A percentile compares a stretch with the other conserved stretches of the same genome.
Evolutionary conservation across 495 filamentous ascomycete genomes (phyloP).

Genomic region (Xylaria acuta): DNA sequence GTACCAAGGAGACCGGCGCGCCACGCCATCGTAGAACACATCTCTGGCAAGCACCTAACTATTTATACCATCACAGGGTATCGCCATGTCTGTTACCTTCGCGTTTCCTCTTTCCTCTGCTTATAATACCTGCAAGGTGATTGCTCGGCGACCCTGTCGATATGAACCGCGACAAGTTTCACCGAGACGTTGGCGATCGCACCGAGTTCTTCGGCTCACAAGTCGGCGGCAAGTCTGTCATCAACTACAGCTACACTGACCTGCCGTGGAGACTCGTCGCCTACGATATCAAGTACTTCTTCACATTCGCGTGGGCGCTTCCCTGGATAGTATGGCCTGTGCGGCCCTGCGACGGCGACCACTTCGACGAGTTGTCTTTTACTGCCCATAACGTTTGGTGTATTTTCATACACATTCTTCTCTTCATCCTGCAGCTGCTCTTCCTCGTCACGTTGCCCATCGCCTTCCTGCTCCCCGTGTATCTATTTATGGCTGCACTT

Average conservation of each 20-base stretch:
- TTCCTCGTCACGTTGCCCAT: constrained; percentile 59
- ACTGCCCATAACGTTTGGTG: constrained; percentile 56
- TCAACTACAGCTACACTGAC: constrained; percentile 65
- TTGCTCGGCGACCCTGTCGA: not conserved
- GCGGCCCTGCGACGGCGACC: constrained; percentile 53
- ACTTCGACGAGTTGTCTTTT: constrained; percentile 64
- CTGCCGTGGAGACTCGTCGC: constrained; percentile 61
- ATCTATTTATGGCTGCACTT: constrained; percentile 49
- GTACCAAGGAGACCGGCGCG: not conserved
- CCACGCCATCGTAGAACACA: not conserved
- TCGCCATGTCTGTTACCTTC: not conserved
- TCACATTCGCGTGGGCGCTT: constrained; percentile 56
- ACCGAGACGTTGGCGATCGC: constrained; percentile 28
- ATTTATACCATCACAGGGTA: constrained; percentile 11
- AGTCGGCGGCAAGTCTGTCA: constrained; percentile 54
- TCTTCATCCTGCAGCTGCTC: constrained; percentile 57
- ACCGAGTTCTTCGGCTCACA: constrained; percentile 60
- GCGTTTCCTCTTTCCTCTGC: not conserved
- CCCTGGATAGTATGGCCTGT: constrained; percentile 62
- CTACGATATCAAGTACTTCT: constrained; percentile 60
- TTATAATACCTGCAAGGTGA: not conserved
- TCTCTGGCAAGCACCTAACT: not conserved
- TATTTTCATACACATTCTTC: constrained; percentile 57
- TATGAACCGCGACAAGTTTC: not conserved
- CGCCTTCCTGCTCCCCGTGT: constrained; percentile 55